These are phyloP conservation scores for Thozetella sp. DNA, from an alignment of 495 filamentous ascomycete species.

Conservation along the genomic window DNA sequence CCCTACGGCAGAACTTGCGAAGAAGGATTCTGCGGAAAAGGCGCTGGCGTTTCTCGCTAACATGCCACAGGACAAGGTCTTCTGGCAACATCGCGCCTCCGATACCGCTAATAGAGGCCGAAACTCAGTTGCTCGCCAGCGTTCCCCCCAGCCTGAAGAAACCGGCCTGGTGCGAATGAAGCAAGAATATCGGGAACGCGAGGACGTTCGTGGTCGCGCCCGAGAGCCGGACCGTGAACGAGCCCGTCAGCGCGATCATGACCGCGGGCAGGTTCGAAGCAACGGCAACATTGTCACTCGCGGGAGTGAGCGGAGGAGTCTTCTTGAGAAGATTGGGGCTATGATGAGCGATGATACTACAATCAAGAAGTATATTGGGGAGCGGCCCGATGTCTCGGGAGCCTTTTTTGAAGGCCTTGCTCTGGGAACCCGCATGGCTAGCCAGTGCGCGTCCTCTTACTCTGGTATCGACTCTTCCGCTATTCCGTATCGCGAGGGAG, in stretches of 20 bases:
- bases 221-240: no score
- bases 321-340: background rate
- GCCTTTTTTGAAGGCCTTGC: background rate
- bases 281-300: background rate
- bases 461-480: background rate
- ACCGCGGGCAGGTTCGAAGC: background rate
- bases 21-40: background rate
- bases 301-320: background rate
- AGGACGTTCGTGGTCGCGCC: background rate
- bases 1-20: background rate
- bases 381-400: background rate
- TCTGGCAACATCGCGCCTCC: background rate
- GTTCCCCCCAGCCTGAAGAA: background rate
- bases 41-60: background rate
- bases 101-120: background rate
- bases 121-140: no score
- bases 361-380: background rate
- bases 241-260: no score
- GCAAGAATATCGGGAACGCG: background rate
- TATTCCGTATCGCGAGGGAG: background rate
- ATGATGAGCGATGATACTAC: background rate
- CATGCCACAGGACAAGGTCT: background rate
- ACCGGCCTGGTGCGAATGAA: background rate
- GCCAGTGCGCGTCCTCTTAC: background rate
- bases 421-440: background rate